These are phyloP conservation scores for Saitozyma sp. DNA, from an alignment of 768 basidiomycete species.

Conservation along the genomic window DNA sequence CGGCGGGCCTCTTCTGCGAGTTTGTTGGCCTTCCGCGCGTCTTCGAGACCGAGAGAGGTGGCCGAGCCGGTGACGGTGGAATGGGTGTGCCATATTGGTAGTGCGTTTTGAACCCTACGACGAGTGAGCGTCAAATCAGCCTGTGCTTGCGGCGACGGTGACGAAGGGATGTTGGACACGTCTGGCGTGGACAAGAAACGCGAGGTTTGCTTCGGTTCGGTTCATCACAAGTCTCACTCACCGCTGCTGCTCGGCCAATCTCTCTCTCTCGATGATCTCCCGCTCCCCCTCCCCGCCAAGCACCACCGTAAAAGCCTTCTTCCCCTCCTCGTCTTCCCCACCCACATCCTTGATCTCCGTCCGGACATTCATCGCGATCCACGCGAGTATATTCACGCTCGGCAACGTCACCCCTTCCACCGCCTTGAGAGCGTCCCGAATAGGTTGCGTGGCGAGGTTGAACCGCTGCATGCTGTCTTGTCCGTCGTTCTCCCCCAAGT, in stretches of 20 bases:
- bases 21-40: constrained; percentile 16
- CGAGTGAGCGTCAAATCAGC: neutral
- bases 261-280: constrained; percentile 68
- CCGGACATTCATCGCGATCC: constrained; percentile 71
- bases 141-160: neutral
- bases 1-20: neutral
- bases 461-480: constrained; percentile 91
- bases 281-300: constrained; percentile 72
- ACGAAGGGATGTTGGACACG: neutral
- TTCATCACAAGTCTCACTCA: constrained; percentile 19
- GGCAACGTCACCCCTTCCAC: constrained; percentile 70
- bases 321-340: constrained; percentile 52
- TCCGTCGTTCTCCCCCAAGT: constrained; percentile 52
- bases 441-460: constrained; percentile 83
- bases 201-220: neutral
- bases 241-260: constrained; percentile 78
- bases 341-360: constrained; percentile 63
- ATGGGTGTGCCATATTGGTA: constrained; percentile 93
- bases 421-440: constrained; percentile 81
- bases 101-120: constrained; percentile 71
- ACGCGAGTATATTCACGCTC: constrained; percentile 78
- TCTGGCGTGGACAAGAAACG: neutral
- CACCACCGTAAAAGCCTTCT: constrained; percentile 75
- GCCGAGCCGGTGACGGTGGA: constrained; percentile 92
- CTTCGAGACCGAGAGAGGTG: constrained; percentile 72